Conservation (phyloP, 768 basidiomycete genomes). For the Tulasnella sp. region DNA sequence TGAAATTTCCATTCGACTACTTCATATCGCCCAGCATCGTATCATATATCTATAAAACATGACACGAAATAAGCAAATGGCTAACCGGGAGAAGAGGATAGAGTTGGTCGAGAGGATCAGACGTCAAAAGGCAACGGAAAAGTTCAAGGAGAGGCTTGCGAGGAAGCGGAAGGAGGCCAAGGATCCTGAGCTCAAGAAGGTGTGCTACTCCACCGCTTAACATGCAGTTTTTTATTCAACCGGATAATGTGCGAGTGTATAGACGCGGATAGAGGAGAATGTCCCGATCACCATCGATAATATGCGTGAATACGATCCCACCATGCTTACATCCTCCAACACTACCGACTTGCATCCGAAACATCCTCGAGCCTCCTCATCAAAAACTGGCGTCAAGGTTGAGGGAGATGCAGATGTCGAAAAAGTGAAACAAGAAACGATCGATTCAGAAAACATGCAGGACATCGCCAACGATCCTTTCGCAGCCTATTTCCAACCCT, state of each 20-base stretch:
- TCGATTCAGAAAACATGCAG: constrained; percentile 47
- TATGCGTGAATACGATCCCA: constrained; percentile 73
- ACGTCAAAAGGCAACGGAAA: constrained; percentile 66
- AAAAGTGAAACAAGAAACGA: constrained; percentile 15
- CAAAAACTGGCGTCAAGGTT: neutral
- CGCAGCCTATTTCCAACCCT: constrained; percentile 69
- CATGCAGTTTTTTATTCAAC: neutral
- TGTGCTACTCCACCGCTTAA: constrained; percentile 27
- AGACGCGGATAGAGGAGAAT: constrained; percentile 80
- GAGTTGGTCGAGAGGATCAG: constrained; percentile 30
- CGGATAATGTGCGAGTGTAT: neutral
- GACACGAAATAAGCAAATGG: neutral
- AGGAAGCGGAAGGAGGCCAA: constrained; percentile 64
- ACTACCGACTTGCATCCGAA: constrained; percentile 26
- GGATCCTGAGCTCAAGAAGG: constrained; percentile 71
- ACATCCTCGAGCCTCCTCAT: neutral
- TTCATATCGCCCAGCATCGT: too few relatives aligned
- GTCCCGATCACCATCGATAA: constrained; percentile 90
- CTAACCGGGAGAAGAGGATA: neutral
- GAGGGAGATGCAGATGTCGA: neutral
- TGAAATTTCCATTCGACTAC: too few relatives aligned
- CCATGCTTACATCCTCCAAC: constrained; percentile 48
- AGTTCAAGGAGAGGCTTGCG: constrained; percentile 70
- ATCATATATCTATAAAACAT: neutral
- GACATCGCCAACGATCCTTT: constrained; percentile 71